Conservation (phyloP, 768 basidiomycete genomes). For the Phlegmacium glaucopus region DNA sequence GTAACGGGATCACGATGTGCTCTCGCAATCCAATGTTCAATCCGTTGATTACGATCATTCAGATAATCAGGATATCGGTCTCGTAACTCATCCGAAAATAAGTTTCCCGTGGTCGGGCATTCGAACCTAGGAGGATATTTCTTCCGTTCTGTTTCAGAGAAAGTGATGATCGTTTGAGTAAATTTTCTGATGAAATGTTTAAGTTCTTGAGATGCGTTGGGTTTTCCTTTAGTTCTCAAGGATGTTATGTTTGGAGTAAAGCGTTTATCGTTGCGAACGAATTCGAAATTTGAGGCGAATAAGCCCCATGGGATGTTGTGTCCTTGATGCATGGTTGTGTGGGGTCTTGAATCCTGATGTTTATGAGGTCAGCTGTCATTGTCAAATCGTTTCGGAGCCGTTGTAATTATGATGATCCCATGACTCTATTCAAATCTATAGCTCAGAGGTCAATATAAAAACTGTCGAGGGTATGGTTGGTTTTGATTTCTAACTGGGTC, state of each 20-base stretch:
- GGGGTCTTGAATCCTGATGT: too few relatives aligned
- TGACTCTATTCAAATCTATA: too few relatives aligned
- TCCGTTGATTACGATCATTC: constrained; percentile 24
- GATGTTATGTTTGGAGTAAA: constrained; percentile 26
- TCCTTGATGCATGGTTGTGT: constrained; percentile 38
- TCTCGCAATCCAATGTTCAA: constrained; percentile 30
- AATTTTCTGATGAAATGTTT: constrained; percentile 31
- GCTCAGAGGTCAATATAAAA: too few relatives aligned
- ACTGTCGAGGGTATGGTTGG: too few relatives aligned
- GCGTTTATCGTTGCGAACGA: constrained; percentile 25
- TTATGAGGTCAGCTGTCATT: too few relatives aligned
- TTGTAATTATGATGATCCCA: too few relatives aligned
- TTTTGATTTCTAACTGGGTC: too few relatives aligned
- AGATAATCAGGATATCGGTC: constrained; percentile 27
- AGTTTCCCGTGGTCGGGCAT: constrained; percentile 12
- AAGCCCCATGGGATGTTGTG: constrained; percentile 38
- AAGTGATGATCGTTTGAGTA: constrained; percentile 22
- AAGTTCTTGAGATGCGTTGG: constrained; percentile 19
- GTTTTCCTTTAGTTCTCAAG: constrained; percentile 19
- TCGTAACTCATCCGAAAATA: constrained; percentile 29
- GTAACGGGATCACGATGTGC: constrained; percentile 1
- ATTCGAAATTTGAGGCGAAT: constrained; percentile 30
- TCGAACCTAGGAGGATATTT: constrained; percentile 25
- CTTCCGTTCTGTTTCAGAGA: constrained; percentile 32
- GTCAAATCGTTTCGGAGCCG: too few relatives aligned